Evolutionary conservation across 352 stramenopile genomes (phyloP).

Genomic region (Thalassiosira mediterranea): DNA sequence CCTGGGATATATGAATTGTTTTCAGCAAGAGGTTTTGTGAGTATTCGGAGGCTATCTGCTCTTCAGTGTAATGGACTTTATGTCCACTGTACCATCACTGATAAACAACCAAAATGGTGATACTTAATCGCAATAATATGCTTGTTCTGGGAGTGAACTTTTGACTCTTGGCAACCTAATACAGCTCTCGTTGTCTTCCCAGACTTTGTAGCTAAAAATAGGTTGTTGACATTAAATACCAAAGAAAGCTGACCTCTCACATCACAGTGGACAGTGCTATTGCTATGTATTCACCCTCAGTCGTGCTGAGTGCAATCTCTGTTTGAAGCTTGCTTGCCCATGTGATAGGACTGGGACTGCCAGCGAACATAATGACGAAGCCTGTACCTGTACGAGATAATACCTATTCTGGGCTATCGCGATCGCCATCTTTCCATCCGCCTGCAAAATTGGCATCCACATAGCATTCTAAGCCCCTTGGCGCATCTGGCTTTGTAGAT

Average conservation of each 20-base stretch:
- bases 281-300: conserved; percentile 54
- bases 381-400: conserved; percentile 45
- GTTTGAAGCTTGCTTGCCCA: conserved; percentile 49
- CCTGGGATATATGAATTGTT: no score
- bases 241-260: not conserved
- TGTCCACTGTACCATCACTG: no score
- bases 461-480: conserved; percentile 44
- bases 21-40: no score
- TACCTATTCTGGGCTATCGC: conserved; percentile 6
- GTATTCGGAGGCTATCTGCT: no score
- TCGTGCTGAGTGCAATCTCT: conserved; percentile 49
- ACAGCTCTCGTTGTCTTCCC: conserved; percentile 19
- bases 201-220: conserved; percentile 14
- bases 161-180: not conserved
- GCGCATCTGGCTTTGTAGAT: conserved; percentile 38
- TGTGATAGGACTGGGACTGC: conserved; percentile 49
- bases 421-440: conserved; percentile 15
- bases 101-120: no score
- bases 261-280: conserved; percentile 23
- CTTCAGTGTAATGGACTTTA: no score
- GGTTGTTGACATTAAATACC: not conserved
- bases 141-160: no score
- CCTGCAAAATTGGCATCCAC: conserved; percentile 53
- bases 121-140: no score
- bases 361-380: conserved; percentile 46